A percentile compares a stretch with the other conserved stretches of the same genome.
Evolutionary conservation across 305 asterid species (phyloP).

Genomic region (Andrographis paniculata): DNA sequence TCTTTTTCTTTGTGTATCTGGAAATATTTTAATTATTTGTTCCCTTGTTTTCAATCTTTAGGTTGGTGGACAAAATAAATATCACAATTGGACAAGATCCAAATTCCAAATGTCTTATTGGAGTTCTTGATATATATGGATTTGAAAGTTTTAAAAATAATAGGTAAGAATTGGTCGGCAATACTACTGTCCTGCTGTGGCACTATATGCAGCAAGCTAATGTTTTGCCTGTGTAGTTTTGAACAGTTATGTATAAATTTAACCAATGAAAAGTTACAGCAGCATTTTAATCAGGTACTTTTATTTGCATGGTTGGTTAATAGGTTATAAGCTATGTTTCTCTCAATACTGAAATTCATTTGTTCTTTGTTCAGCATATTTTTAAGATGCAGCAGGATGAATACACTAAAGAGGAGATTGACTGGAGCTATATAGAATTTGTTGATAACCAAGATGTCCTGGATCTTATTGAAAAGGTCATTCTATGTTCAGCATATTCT

Average conservation of each 20-base stretch:
- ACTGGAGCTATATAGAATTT: constrained; percentile 97
- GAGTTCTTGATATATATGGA: constrained; percentile 98
- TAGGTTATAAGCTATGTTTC: constrained; percentile 11
- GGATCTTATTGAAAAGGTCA: constrained; percentile 96
- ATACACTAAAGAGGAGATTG: constrained; percentile 77
- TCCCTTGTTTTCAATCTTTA: constrained; percentile 25
- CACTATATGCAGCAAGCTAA: constrained; percentile 14
- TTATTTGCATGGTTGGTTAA: constrained; percentile 19
- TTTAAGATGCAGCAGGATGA: constrained; percentile 99
- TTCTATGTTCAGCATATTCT: constrained; percentile 9
- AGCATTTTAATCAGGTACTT: constrained; percentile 95
- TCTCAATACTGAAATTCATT: constrained; percentile 16
- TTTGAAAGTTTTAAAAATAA: constrained; percentile 92
- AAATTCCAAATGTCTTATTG: constrained; percentile 70
- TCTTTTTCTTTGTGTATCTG: constrained; percentile 14
- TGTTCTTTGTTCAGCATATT: constrained; percentile 68
- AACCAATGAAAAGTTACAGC: constrained; percentile 98
- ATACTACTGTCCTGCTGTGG: constrained; percentile 8
- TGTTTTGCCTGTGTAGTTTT: constrained; percentile 32
- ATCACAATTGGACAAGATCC: constrained; percentile 93
- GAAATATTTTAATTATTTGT: constrained; percentile 9
- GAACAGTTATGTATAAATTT: constrained; percentile 98
- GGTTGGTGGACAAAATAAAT: constrained; percentile 96
- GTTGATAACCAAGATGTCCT: constrained; percentile 98
- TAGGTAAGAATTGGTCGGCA: constrained; percentile 40